A percentile compares a stretch with the other conserved stretches of the same genome.
Conservation (phyloP, 495 filamentous ascomycete genomes). For the Penicillium robsamsonii region DNA sequence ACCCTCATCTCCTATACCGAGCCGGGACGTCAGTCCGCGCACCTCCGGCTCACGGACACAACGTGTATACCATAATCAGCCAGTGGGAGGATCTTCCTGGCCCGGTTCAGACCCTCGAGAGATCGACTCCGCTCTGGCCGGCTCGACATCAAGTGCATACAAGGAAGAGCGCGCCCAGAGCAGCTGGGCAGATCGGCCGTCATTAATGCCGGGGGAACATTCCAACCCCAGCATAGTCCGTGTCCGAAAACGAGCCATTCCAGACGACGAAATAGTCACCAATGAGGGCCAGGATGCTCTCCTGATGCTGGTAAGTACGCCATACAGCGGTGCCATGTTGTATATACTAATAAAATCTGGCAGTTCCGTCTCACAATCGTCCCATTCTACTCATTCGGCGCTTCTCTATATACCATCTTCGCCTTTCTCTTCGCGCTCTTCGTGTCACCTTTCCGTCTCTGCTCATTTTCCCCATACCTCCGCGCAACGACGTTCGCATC, state of each 20-base stretch:
- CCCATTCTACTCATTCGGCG: conserved; percentile 43
- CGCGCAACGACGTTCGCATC: conserved; percentile 36
- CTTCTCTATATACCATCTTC: conserved; percentile 46
- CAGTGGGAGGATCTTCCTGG: conserved; percentile 17
- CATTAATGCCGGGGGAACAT: conserved; percentile 41
- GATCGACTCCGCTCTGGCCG: conserved; percentile 27
- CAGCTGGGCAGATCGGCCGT: conserved; percentile 42
- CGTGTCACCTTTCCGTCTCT: conserved; percentile 43
- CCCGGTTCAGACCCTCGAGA: conserved; percentile 19
- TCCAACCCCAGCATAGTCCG: conserved; percentile 28
- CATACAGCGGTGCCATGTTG: background rate
- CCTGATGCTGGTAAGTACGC: conserved; percentile 37
- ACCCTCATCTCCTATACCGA: conserved; percentile 15
- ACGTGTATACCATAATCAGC: conserved; percentile 13
- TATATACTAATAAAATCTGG: background rate
- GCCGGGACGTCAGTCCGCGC: conserved; percentile 19
- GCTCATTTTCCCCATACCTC: conserved; percentile 37
- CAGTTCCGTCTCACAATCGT: conserved; percentile 51
- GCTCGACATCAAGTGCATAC: conserved; percentile 28
- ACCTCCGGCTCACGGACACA: conserved; percentile 20
- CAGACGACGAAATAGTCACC: conserved; percentile 24
- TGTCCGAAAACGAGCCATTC: conserved; percentile 29
- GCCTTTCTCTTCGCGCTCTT: conserved; percentile 43
- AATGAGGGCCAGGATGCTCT: conserved; percentile 38
- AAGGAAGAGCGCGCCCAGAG: conserved; percentile 37